phyloP scores from a whole-genome alignment of 1,139 yeast species.

The Hyphopichia burtonii region DNA sequence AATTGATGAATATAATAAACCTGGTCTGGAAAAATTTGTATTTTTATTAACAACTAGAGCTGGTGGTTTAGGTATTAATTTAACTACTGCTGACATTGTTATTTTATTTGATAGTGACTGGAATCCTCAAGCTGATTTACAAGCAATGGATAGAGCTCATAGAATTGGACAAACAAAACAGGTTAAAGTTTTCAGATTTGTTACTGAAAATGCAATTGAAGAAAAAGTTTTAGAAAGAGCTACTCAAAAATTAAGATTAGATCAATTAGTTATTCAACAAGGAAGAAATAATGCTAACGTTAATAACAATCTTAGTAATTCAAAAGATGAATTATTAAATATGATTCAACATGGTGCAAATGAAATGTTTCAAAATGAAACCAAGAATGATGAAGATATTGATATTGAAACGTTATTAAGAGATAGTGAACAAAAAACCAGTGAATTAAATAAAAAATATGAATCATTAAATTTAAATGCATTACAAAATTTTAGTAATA shows the following conservation, averaged over 20 bases:
- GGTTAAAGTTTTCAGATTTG: conserved; percentile 72
- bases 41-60: conserved; percentile 78
- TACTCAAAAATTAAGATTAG: conserved; percentile 72
- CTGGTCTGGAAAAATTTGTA: conserved; percentile 66
- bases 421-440: conserved; percentile 63
- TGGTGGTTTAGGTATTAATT: conserved; percentile 83
- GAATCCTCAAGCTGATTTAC: conserved; percentile 87
- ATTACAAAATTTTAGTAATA: conserved; percentile 61
- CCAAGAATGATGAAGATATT: conserved; percentile 39
- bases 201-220: conserved; percentile 79
- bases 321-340: conserved; percentile 69
- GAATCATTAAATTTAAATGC: conserved; percentile 71
- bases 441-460: conserved; percentile 61
- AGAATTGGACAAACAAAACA: conserved; percentile 85
- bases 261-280: conserved; percentile 80
- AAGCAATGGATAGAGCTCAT: conserved; percentile 88
- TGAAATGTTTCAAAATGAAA: conserved; percentile 46
- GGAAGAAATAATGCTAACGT: conserved; percentile 46
- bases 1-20: conserved; percentile 74
- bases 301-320: conserved; percentile 38
- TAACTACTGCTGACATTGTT: conserved; percentile 75
- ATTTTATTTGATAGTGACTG: conserved; percentile 76
- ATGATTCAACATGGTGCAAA: conserved; percentile 84
- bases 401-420: conserved; percentile 63
- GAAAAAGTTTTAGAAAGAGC: conserved; percentile 81